Base-by-base conservation (phyloP, 345 rosid genomes). In the Lumnitzera racemosa region DNA sequence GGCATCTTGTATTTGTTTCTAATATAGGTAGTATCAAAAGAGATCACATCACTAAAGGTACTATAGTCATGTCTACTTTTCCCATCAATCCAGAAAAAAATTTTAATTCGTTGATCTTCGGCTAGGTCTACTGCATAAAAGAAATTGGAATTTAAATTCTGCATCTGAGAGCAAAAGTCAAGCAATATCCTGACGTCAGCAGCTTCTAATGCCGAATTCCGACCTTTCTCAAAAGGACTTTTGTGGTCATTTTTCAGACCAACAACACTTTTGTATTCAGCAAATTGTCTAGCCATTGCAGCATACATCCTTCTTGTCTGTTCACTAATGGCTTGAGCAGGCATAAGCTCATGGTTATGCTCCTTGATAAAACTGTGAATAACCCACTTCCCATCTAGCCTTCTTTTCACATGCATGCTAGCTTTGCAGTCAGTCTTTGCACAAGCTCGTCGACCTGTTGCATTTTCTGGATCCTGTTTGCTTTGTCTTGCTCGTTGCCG, bases 321-420 rank as follows among this genome's bases (percentile, higher is more conserved):
- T 59, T 83, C 88, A 52, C 84, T 83, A 49, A 83, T 81, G 58
- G 88, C 84, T 53, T 80, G 88, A 58, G 88, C 88, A 2, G 88
- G 88, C 58, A 83, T 69, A 67, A 83, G 88, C 57, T 80, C 88
- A 55, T 83, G 88, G 64, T 82, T 82, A 58, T 82, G 88, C 68
- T 82, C 84, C 78, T 82, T 82, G 29, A 80, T 70, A 58, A 82
- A 79, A 64, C 69, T 70, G 67, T 82, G 88, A 51, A 82, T 80
- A 23, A 80, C 75, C 88, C 88, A 82, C 58, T 82, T 82, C 36
- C 88, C 88, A 50, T 82, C 88, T 11, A 59, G 53, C 68, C 77
- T 78, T 73, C 88, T 77, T 76, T 82, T 82, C 69, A 82, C 88
- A 63, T 82, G 88, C 88, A 82, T 82, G 65, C 88, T 80, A 48